Base-by-base conservation (phyloP, 192 early-diverging fungal species). In the Podila minutissima region DNA sequence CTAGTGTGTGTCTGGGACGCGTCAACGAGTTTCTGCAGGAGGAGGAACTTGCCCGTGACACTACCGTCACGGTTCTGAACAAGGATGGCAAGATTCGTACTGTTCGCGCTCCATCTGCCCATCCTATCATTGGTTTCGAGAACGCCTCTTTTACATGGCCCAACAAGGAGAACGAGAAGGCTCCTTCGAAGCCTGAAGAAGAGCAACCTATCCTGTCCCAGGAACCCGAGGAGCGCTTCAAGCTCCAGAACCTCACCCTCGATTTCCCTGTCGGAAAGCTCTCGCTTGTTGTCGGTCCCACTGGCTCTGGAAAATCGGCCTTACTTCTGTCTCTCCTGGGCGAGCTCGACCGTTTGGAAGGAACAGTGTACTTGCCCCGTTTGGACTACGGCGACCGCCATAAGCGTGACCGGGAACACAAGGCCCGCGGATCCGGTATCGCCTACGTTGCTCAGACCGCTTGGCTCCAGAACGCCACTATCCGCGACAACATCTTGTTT, bases 221-320 rank as follows among this genome's bases (percentile, higher is more conserved):
- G 7, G 61, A 48, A 20, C 59, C 59, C 4, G 33, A 73, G 24
- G 77, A 38, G 37, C 70, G 71, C 11, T 95, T 95, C 64, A 62
- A 83, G n/a, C 85, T 95, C 19, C 76, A 68, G 50, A 86, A 94
- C 67, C 67, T 97, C 20, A 87, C 90, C 67, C 70, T 93, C 32
- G 74, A 70, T 5, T 93, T 98, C 85, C 92, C 93, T 7, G 50
- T 71, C n/a, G 89, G 89, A 24, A 89, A 92, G 57, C 86, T 97
- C 3, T 92, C 92, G 11, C 84, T 97, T 22, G 74, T 99, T 33
- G 91, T 89, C 37, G 97, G 97, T 8, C 86, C 94, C 15, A 97
- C 97, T 13, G 97, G 95, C 2, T 85, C 88, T 29, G 97, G 97
- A 37, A 99, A 99, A 77, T 90, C 92, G 15, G 92, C 91, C 17